Conservation (phyloP, 208 protist species). For the Leishmania amazonensis region DNA sequence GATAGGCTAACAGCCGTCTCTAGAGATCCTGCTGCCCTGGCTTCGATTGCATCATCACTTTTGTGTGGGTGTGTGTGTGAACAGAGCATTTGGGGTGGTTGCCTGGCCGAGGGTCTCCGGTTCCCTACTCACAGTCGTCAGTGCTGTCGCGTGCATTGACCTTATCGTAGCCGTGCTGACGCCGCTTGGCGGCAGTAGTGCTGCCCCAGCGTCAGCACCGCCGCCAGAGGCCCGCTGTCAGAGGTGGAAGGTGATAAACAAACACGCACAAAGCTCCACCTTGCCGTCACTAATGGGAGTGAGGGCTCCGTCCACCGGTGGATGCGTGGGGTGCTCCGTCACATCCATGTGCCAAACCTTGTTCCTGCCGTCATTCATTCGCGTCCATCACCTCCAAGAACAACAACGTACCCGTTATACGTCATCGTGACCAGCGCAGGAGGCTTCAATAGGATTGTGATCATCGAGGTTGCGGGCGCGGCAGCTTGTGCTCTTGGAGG, state of each 20-base stretch:
- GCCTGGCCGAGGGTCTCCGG: no score
- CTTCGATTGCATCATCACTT: neutral
- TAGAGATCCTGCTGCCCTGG: neutral
- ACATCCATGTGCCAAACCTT: conserved; percentile 13
- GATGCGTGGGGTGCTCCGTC: conserved; percentile 15
- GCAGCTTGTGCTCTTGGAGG: neutral
- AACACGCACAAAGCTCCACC: neutral
- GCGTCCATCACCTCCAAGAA: neutral
- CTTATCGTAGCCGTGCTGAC: neutral
- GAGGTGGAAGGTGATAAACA: conserved; percentile 9
- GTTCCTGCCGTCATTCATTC: conserved; percentile 3
- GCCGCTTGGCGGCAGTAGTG: neutral
- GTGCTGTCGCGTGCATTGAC: no score
- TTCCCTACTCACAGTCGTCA: neutral
- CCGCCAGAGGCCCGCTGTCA: neutral
- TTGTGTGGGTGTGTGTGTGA: neutral
- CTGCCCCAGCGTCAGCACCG: neutral
- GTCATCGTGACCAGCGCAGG: neutral
- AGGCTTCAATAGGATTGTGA: neutral
- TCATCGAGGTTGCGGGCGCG: neutral
- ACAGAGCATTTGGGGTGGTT: neutral
- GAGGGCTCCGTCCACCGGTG: conserved; percentile 18
- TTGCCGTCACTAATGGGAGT: conserved; percentile 21
- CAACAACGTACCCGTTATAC: neutral
- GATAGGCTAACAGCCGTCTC: neutral